Evolutionary conservation across 768 basidiomycete genomes (phyloP).

Genomic region (Mrakia gelida): DNA sequence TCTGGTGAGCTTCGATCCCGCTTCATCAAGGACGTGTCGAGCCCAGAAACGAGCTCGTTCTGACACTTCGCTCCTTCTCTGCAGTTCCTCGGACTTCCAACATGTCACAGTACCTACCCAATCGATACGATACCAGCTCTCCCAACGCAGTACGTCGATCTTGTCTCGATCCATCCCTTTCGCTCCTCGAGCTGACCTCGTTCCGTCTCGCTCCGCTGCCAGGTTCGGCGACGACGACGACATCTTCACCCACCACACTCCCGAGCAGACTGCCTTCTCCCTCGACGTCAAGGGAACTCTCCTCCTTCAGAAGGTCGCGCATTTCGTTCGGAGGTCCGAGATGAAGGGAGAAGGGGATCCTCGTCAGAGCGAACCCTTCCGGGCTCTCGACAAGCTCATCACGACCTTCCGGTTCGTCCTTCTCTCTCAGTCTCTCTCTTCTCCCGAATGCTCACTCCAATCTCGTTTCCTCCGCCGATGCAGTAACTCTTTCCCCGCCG

Average conservation of each 20-base stretch:
- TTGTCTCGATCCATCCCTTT: background rate
- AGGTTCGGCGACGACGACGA: slow-evolving; percentile 4
- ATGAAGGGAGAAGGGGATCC: background rate
- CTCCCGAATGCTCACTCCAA: too few relatives aligned
- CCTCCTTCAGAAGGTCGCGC: background rate
- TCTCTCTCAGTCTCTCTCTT: background rate
- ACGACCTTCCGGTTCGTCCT: background rate
- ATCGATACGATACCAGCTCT: background rate
- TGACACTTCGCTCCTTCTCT: background rate
- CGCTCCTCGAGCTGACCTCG: background rate
- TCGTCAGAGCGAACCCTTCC: background rate
- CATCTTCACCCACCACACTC: background rate
- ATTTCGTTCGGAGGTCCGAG: background rate
- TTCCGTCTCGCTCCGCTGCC: background rate
- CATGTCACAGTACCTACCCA: background rate
- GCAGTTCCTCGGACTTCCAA: slow-evolving; percentile 10
- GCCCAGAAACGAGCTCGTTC: background rate
- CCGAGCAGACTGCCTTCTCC: background rate
- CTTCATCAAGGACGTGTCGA: background rate
- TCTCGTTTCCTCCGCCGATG: background rate
- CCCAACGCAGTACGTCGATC: background rate
- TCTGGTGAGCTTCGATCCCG: background rate
- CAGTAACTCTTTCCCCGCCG: background rate
- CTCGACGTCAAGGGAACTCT: slow-evolving; percentile 9
- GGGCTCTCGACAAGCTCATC: background rate